Base-by-base conservation (phyloP, 148 eudicot genomes). In the Chenopodium suecicum region DNA sequence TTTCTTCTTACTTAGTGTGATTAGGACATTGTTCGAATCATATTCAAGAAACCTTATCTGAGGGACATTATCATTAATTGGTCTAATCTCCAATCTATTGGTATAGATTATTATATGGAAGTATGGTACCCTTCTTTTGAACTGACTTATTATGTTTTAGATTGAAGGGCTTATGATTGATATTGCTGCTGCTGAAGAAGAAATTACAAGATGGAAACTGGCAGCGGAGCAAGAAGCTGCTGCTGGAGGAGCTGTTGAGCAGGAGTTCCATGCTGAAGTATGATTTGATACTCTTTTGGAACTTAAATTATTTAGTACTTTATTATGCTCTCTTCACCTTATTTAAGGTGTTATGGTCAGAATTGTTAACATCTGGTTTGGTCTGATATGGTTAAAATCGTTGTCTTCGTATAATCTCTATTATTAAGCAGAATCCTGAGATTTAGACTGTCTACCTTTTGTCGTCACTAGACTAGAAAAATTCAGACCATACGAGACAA, bases 141-240 rank as follows among this genome's bases (percentile, higher is more conserved):
- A 47, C 71, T 64, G 78, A 44, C n/a, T 22, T 63, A 58, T 71
- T 31, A 14, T 84, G 46, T 56, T 47, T 72, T 67, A 96, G 99
- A 91, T 96, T 83, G 97, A 94, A 90, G 99, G 97, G 75, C 98
- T 96, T 79, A 92, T 91, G 99, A 84, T 92, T 88, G 99, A 96
- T 80, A 89, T 96, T 82, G 87, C 97, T 87, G 91, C 91, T 82
- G 94, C 98, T 82, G 98, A 95, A 89, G 98, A 95, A 87, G 98
- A 95, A 82, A 93, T 95, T 74, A 91, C 87, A n/a, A 87, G 99
- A 85, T 95, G 99, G 99, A 95, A 94, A 84, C 85, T 90, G 85
- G 99, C 97, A 50, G 99, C 99, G 46, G 94, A 94, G 77, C 97
- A 95, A 86, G 99, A 95, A 90, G 99, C 99, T 86, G 97, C 90